Percentiles rank a stretch among this genome's conserved stretches.
These are phyloP conservation scores for Phytophthora fragariae DNA, from an alignment of 352 stramenopile species.

Conservation along the genomic window DNA sequence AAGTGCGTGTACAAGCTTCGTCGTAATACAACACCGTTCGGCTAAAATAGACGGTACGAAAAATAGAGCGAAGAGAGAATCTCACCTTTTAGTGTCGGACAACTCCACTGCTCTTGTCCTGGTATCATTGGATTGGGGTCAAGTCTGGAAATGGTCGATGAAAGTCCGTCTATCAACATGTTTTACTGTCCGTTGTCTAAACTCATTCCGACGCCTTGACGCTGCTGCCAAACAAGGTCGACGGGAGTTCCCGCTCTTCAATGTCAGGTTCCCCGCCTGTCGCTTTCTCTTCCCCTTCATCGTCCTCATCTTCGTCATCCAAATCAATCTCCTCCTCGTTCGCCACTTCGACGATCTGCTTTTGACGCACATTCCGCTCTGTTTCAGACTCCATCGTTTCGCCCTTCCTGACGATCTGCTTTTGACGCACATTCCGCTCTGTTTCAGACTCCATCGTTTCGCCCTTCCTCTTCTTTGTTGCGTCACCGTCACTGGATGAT, in stretches of 20 bases:
- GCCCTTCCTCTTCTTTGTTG: slow-evolving; percentile 69
- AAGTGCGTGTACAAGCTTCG: slow-evolving; percentile 1
- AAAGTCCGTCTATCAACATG: slow-evolving; percentile 12
- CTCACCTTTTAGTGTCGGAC: neutral
- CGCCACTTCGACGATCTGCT: slow-evolving; percentile 69
- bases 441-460: slow-evolving; percentile 58
- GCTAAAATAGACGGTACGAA: slow-evolving; percentile 25
- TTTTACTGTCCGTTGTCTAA: slow-evolving; percentile 18
- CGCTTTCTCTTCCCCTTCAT: slow-evolving; percentile 37
- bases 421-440: slow-evolving; percentile 85
- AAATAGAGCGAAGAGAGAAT: slow-evolving; percentile 29
- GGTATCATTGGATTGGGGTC: neutral
- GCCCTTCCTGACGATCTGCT: slow-evolving; percentile 73
- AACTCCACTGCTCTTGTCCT: neutral
- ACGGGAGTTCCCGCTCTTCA: slow-evolving; percentile 66
- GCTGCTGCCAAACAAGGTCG: slow-evolving; percentile 50
- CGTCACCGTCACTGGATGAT: slow-evolving; percentile 35
- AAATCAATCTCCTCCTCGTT: slow-evolving; percentile 95
- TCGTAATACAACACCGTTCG: slow-evolving; percentile 6
- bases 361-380: slow-evolving; percentile 85
- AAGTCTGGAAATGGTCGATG: neutral
- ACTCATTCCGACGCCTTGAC: slow-evolving; percentile 31
- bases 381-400: slow-evolving; percentile 58
- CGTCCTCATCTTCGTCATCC: slow-evolving; percentile 85
- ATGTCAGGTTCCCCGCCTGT: slow-evolving; percentile 40